A percentile compares a stretch with the other conserved stretches of the same genome.
These are phyloP conservation scores for Drosera capensis DNA, from an alignment of 148 eudicot species.

Conservation along the genomic window DNA sequence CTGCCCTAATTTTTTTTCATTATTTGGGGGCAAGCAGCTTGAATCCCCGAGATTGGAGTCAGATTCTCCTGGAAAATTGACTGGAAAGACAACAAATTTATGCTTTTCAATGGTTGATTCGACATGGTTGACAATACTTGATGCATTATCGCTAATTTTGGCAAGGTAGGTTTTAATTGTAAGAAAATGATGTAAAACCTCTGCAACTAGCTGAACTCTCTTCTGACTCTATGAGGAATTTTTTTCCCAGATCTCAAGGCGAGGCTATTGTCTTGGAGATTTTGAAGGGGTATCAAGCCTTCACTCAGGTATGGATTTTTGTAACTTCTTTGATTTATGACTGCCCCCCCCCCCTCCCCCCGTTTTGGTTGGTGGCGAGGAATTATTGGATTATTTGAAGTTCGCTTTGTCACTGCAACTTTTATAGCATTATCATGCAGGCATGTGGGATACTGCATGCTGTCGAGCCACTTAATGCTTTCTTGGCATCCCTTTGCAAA, in stretches of 20 bases:
- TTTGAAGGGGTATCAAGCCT: slow-evolving; percentile 94
- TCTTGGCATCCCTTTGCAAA: slow-evolving; percentile 93
- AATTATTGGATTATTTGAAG: too few relatives aligned
- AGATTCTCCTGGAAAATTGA: slow-evolving; percentile 36
- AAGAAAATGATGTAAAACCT: slow-evolving; percentile 4
- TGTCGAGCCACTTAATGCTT: slow-evolving; percentile 86
- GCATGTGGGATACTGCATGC: slow-evolving; percentile 96
- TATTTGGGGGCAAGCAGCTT: slow-evolving; percentile 39
- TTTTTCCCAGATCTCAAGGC: slow-evolving; percentile 70
- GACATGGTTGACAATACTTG: slow-evolving; percentile 83
- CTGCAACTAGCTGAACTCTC: not conserved
- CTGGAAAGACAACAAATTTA: slow-evolving; percentile 69
- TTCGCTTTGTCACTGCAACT: too few relatives aligned
- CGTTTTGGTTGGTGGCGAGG: too few relatives aligned
- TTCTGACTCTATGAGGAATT: slow-evolving; percentile 15
- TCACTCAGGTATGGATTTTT: slow-evolving; percentile 57
- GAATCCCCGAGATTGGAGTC: slow-evolving; percentile 84
- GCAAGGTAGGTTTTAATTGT: slow-evolving; percentile 37
- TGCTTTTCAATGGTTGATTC: slow-evolving; percentile 90
- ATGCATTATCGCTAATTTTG: slow-evolving; percentile 78
- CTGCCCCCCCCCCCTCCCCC: too few relatives aligned
- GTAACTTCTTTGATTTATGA: too few relatives aligned
- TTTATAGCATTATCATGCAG: slow-evolving; percentile 23
- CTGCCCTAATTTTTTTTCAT: slow-evolving; percentile 2
- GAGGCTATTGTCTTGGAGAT: slow-evolving; percentile 97